Conservation (phyloP, 306 rosid genomes). For the Cucurbita maxima region DNA sequence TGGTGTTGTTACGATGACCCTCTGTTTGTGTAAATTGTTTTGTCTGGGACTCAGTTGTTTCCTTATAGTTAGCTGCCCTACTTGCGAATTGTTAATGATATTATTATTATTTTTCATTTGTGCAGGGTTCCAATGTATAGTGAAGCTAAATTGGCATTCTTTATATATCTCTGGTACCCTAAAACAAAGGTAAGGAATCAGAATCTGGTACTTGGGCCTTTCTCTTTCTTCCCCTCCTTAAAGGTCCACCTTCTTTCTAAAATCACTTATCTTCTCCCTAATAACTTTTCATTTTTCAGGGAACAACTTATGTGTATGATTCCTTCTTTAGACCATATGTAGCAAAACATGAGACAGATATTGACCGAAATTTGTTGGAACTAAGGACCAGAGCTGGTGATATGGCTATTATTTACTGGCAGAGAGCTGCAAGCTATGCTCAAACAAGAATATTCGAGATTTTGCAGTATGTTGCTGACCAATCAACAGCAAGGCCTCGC, state of each 20-base stretch:
- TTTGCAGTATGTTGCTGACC: slow-evolving; percentile 78
- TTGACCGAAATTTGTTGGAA: slow-evolving; percentile 72
- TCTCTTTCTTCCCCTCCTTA: neutral
- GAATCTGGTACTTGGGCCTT: neutral
- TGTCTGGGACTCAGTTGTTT: neutral
- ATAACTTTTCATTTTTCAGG: slow-evolving; percentile 29
- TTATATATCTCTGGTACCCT: slow-evolving; percentile 82
- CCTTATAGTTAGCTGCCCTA: neutral
- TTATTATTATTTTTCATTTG: slow-evolving; percentile 5
- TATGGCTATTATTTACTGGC: slow-evolving; percentile 54
- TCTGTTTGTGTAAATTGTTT: neutral
- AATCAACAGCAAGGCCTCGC: slow-evolving; percentile 58
- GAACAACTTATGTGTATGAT: slow-evolving; percentile 79
- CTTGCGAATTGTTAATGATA: neutral
- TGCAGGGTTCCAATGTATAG: slow-evolving; percentile 94
- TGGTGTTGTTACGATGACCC: neutral
- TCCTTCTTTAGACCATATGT: slow-evolving; percentile 86
- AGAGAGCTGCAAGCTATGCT: slow-evolving; percentile 70
- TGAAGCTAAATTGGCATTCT: slow-evolving; percentile 84
- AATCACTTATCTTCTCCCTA: neutral
- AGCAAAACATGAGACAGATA: slow-evolving; percentile 70
- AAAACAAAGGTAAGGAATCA: slow-evolving; percentile 52
- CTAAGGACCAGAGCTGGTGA: slow-evolving; percentile 82
- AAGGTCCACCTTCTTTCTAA: neutral
- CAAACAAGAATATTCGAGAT: slow-evolving; percentile 75